Evolutionary conservation across 2,329 filamentous ascomycete genomes (phyloP).

Genomic region (Sporothrix pseudoabietina): DNA sequence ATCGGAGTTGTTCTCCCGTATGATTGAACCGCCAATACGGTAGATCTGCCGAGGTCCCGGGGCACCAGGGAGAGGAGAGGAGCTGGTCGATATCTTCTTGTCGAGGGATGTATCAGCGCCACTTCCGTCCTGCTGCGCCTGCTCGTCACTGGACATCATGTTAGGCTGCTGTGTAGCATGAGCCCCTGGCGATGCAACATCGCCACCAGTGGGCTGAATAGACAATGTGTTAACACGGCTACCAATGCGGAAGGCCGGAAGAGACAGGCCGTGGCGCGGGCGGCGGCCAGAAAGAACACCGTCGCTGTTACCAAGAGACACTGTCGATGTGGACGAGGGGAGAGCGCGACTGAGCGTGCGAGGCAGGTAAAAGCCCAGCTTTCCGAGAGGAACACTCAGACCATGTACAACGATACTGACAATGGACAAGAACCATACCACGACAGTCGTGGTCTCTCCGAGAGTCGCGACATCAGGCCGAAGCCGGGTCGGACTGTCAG

Average conservation of each 20-base stretch:
- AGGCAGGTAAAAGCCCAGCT: slow-evolving; percentile 64
- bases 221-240: slow-evolving; percentile 40
- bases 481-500: slow-evolving; percentile 63
- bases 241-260: slow-evolving; percentile 40
- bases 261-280: slow-evolving; percentile 29
- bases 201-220: not conserved
- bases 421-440: slow-evolving; percentile 84
- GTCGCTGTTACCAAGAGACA: slow-evolving; percentile 10
- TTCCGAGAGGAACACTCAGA: slow-evolving; percentile 75
- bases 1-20: slow-evolving; percentile 34
- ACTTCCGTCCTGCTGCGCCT: not conserved
- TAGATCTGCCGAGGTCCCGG: slow-evolving; percentile 39
- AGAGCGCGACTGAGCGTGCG: slow-evolving; percentile 59
- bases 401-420: slow-evolving; percentile 86
- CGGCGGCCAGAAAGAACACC: not conserved
- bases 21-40: slow-evolving; percentile 48
- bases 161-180: not conserved
- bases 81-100: not conserved
- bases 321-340: slow-evolving; percentile 24
- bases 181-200: not conserved
- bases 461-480: slow-evolving; percentile 68
- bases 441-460: slow-evolving; percentile 65
- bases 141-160: slow-evolving; percentile 5
- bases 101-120: slow-evolving; percentile 29
- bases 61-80: not conserved